A percentile compares a stretch with the other conserved stretches of the same genome.
phyloP scores from a whole-genome alignment of 2,329 filamentous ascomycete species.

The Drechslerella dactyloides region DNA sequence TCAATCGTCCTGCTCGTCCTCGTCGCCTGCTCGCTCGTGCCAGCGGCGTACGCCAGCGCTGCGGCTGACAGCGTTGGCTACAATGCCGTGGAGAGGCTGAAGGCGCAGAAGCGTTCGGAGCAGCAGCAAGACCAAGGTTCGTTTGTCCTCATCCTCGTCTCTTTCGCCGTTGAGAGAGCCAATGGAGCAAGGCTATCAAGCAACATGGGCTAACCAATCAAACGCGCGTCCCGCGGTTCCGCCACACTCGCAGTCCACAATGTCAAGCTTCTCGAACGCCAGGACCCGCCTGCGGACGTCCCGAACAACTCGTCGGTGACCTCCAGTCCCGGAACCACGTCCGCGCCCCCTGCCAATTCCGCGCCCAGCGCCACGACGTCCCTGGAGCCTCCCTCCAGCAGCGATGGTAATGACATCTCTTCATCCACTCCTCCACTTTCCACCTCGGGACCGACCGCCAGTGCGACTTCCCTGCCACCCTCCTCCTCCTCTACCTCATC shows the following conservation, averaged over 20 bases:
- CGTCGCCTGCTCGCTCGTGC: slow-evolving; percentile 24
- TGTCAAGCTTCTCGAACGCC: slow-evolving; percentile 36
- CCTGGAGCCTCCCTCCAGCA: slow-evolving; percentile 24
- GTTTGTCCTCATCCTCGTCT: neutral
- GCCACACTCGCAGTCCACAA: slow-evolving; percentile 11
- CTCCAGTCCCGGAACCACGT: slow-evolving; percentile 11
- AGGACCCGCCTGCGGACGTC: slow-evolving; percentile 19
- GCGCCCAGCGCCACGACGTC: slow-evolving; percentile 1
- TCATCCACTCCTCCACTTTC: slow-evolving; percentile 7
- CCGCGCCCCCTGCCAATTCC: slow-evolving; percentile 5
- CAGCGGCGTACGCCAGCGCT: slow-evolving; percentile 31
- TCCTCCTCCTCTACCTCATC: neutral
- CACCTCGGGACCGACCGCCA: neutral
- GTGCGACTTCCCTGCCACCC: neutral
- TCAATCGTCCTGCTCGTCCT: slow-evolving; percentile 31
- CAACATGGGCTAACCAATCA: slow-evolving; percentile 4
- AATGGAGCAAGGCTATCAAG: too few relatives aligned
- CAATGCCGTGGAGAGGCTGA: slow-evolving; percentile 41
- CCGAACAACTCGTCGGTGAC: slow-evolving; percentile 31
- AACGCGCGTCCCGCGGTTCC: neutral
- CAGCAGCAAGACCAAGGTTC: slow-evolving; percentile 11
- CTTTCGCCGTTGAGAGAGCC: neutral
- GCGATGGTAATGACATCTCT: slow-evolving; percentile 29
- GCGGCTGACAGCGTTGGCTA: slow-evolving; percentile 28
- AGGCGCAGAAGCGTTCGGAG: slow-evolving; percentile 39